These are phyloP conservation scores for Neohortaea acidophila DNA, from an alignment of 495 filamentous ascomycete genomes.

Conservation along the genomic window DNA sequence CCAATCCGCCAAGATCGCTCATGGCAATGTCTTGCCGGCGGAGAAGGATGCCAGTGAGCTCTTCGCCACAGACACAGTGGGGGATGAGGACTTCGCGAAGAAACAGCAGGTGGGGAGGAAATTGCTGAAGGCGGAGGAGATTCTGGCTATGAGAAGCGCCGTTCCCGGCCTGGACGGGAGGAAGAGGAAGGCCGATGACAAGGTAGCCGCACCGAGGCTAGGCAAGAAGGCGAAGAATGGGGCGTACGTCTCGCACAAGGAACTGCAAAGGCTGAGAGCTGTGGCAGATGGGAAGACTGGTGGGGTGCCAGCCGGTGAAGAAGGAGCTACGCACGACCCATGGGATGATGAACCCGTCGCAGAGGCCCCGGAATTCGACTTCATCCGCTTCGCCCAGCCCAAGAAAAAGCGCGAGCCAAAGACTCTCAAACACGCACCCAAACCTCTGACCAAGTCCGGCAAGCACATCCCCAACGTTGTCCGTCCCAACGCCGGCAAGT, in stretches of 20 bases:
- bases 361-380: slow-evolving; percentile 21
- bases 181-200: slow-evolving; percentile 51
- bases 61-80: slow-evolving; percentile 66
- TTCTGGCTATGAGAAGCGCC: slow-evolving; percentile 67
- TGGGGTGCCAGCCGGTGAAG: slow-evolving; percentile 43
- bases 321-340: slow-evolving; percentile 48
- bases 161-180: slow-evolving; percentile 58
- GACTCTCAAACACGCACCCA: slow-evolving; percentile 59
- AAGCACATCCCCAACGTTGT: slow-evolving; percentile 63
- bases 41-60: slow-evolving; percentile 67
- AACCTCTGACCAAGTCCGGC: slow-evolving; percentile 64
- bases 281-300: slow-evolving; percentile 46
- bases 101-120: slow-evolving; percentile 52
- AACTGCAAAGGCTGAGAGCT: slow-evolving; percentile 57
- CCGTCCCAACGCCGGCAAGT: slow-evolving; percentile 63
- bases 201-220: slow-evolving; percentile 50
- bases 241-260: slow-evolving; percentile 61
- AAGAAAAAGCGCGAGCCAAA: slow-evolving; percentile 55
- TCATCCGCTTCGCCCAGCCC: slow-evolving; percentile 31
- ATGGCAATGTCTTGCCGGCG: slow-evolving; percentile 70
- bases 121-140: slow-evolving; percentile 73
- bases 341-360: slow-evolving; percentile 47
- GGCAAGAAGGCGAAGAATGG: slow-evolving; percentile 57
- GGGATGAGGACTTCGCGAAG: slow-evolving; percentile 45
- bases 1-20: slow-evolving; percentile 76